Percentiles rank a stretch among this genome's conserved stretches.
phyloP scores from a whole-genome alignment of 2,329 filamentous ascomycete species.

The Gremmenia infestans region DNA sequence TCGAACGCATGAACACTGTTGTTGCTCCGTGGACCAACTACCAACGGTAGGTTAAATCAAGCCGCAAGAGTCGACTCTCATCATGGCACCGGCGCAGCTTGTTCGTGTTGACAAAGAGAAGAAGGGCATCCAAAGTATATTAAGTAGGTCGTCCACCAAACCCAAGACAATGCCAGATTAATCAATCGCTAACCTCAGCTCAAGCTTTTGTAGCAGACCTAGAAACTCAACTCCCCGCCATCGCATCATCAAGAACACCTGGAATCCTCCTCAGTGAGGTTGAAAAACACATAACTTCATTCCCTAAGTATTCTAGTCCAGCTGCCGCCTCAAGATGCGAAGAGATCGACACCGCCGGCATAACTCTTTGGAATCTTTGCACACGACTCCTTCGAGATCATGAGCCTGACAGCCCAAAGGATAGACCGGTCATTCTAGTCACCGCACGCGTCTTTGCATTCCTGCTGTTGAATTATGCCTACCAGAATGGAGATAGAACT shows the following conservation, averaged over 20 bases:
- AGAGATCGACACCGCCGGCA: conserved; percentile 51
- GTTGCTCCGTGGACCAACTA: too few species aligned
- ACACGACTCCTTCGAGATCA: conserved; percentile 44
- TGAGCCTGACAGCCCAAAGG: conserved; percentile 20
- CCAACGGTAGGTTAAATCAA: neutral
- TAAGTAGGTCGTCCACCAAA: conserved; percentile 30
- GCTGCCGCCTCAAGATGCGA: conserved; percentile 33
- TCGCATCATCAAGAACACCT: conserved; percentile 13
- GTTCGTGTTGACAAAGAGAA: conserved; percentile 28
- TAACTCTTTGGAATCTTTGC: conserved; percentile 62
- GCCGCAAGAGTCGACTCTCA: neutral
- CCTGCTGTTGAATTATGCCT: conserved; percentile 57
- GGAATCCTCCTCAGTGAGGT: conserved; percentile 36
- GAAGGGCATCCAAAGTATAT: conserved; percentile 26
- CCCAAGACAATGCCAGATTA: conserved; percentile 7
- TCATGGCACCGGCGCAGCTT: conserved; percentile 18
- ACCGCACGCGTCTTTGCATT: conserved; percentile 55
- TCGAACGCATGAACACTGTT: too few species aligned
- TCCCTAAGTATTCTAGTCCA: conserved; percentile 30
- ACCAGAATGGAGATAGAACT: conserved; percentile 31
- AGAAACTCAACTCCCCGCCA: conserved; percentile 19
- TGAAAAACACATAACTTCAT: conserved; percentile 34
- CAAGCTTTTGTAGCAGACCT: conserved; percentile 26
- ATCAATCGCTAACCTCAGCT: neutral
- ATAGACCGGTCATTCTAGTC: conserved; percentile 21